Percentiles rank a stretch among this genome's conserved stretches.
Evolutionary conservation across 2,329 filamentous ascomycete species (phyloP).

Genomic region (Aspergillus hortae): DNA sequence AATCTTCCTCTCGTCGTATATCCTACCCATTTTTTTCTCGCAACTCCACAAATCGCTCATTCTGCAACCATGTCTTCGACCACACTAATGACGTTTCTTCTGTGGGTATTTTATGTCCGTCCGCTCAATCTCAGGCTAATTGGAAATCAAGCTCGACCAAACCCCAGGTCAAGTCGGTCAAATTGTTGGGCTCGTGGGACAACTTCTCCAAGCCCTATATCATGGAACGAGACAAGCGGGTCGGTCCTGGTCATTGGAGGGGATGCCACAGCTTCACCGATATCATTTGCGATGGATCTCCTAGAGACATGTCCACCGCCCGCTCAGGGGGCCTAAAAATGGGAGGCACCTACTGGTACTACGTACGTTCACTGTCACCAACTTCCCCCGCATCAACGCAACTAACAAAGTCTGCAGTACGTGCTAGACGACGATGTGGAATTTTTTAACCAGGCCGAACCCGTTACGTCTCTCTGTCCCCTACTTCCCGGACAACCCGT

Average conservation of each 20-base stretch:
- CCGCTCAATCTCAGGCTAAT: constrained; percentile 13
- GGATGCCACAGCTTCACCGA: constrained; percentile 84
- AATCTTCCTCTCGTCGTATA: constrained; percentile 8
- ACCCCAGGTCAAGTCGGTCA: constrained; percentile 57
- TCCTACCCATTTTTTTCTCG: constrained; percentile 2
- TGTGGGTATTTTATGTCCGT: constrained; percentile 22
- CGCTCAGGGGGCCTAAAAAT: constrained; percentile 81
- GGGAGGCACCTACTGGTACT: constrained; percentile 94
- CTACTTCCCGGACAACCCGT: constrained; percentile 83
- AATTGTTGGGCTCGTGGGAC: constrained; percentile 90
- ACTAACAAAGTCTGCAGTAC: constrained; percentile 57
- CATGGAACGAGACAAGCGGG: constrained; percentile 75
- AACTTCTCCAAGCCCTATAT: constrained; percentile 77
- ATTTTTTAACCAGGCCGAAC: constrained; percentile 67
- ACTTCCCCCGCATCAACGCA: constrained; percentile 11
- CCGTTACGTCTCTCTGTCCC: constrained; percentile 75
- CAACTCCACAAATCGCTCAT: constrained; percentile 1
- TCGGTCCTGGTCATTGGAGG: constrained; percentile 74
- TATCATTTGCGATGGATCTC: constrained; percentile 75
- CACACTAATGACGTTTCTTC: constrained; percentile 35
- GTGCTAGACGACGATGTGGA: constrained; percentile 76
- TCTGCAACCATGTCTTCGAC: constrained; percentile 29
- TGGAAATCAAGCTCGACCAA: constrained; percentile 28
- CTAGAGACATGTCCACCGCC: constrained; percentile 49
- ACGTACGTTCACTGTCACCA: constrained; percentile 57